Conservation (phyloP, 1,139 yeast species). For the Yamadazyma atlantica region DNA sequence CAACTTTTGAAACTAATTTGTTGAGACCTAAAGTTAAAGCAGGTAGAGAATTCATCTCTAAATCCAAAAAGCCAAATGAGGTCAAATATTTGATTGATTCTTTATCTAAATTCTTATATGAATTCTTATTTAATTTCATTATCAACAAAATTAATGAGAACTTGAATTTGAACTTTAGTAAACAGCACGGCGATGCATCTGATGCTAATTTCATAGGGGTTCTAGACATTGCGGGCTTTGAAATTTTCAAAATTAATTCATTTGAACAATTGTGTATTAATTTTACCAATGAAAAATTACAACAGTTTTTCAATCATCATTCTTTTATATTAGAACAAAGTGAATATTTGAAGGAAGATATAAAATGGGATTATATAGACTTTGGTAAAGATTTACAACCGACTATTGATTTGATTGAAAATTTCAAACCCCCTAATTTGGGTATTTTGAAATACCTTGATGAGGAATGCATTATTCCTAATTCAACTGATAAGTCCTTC, state of each 20-base stretch:
- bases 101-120: conserved; percentile 82
- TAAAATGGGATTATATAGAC: conserved; percentile 95
- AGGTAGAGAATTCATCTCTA: conserved; percentile 83
- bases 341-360: conserved; percentile 89
- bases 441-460: conserved; percentile 89
- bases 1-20: conserved; percentile 55
- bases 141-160: conserved; percentile 77
- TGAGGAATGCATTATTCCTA: conserved; percentile 95
- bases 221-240: conserved; percentile 96
- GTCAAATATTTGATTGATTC: conserved; percentile 86
- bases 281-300: conserved; percentile 92
- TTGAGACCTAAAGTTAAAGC: conserved; percentile 86
- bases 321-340: conserved; percentile 96
- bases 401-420: conserved; percentile 87
- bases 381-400: conserved; percentile 97
- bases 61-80: conserved; percentile 76
- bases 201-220: conserved; percentile 75
- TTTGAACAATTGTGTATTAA: conserved; percentile 97
- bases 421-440: conserved; percentile 57
- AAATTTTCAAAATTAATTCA: conserved; percentile 85
- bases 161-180: conserved; percentile 34
- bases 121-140: conserved; percentile 74
- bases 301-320: conserved; percentile 96
- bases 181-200: neutral
- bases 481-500: conserved; percentile 79